Conservation (phyloP, 495 filamentous ascomycete genomes). For the Neurospora sp. region DNA sequence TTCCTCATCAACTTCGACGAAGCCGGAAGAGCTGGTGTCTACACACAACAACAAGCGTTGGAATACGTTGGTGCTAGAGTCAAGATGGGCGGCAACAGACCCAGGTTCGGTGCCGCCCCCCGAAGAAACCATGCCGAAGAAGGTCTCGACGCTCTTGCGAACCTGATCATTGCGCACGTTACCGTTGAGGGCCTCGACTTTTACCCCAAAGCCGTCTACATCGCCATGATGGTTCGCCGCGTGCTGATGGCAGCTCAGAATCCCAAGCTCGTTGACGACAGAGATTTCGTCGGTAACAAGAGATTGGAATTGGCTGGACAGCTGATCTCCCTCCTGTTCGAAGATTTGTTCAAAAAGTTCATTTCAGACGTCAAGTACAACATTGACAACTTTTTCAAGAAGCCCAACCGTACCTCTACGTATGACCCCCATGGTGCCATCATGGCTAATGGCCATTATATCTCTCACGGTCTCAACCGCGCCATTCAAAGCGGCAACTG, state of each 20-base stretch:
- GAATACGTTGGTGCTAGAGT: constrained; percentile 81
- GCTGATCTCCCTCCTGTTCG: constrained; percentile 88
- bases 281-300: constrained; percentile 98
- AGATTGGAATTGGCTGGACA: constrained; percentile 88
- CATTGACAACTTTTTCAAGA: constrained; percentile 88
- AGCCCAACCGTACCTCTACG: constrained; percentile 70
- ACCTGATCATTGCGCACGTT: constrained; percentile 87
- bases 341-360: constrained; percentile 94
- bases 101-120: constrained; percentile 28
- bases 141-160: constrained; percentile 81
- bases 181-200: constrained; percentile 85
- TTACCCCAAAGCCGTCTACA: constrained; percentile 86
- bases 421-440: constrained; percentile 79
- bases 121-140: constrained; percentile 70
- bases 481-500: constrained; percentile 96
- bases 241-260: constrained; percentile 90
- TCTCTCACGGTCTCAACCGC: constrained; percentile 82
- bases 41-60: constrained; percentile 87
- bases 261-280: constrained; percentile 78
- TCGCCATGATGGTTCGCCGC: constrained; percentile 91
- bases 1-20: constrained; percentile 94
- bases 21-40: constrained; percentile 65
- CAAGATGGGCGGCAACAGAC: constrained; percentile 55
- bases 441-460: constrained; percentile 63
- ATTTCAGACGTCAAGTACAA: constrained; percentile 76